Evolutionary conservation across 441 rosid species (phyloP).

Genomic region (Dalechampia spathulata): DNA sequence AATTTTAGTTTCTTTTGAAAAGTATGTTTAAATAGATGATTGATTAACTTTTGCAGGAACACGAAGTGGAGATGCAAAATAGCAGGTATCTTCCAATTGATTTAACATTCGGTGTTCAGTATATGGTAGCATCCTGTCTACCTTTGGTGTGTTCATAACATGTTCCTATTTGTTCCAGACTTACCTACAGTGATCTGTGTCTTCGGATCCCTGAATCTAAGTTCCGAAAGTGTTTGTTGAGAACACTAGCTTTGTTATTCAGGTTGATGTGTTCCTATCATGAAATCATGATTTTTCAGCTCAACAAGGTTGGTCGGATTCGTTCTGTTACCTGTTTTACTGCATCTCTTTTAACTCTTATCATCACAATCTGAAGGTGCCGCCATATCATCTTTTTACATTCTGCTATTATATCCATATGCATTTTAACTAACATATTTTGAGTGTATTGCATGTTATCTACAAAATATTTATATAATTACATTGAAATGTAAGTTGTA

Average conservation of each 20-base stretch:
- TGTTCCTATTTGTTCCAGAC: slow-evolving; percentile 50
- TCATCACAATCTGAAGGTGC: neutral
- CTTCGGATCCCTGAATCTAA: slow-evolving; percentile 90
- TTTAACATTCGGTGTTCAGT: slow-evolving; percentile 11
- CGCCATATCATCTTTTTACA: neutral
- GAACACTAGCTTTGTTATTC: slow-evolving; percentile 78
- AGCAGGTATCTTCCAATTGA: slow-evolving; percentile 50
- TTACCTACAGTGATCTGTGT: slow-evolving; percentile 98
- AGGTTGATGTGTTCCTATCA: slow-evolving; percentile 83
- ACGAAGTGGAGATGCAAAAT: slow-evolving; percentile 44
- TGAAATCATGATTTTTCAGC: slow-evolving; percentile 77
- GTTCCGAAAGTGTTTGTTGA: slow-evolving; percentile 85
- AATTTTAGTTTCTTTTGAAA: slow-evolving; percentile 14
- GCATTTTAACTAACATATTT: slow-evolving; percentile 6
- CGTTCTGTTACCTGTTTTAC: no score
- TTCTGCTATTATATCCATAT: neutral
- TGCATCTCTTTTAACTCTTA: slow-evolving; percentile 5
- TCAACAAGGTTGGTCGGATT: slow-evolving; percentile 67
- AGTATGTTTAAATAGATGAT: slow-evolving; percentile 18
- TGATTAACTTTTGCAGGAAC: slow-evolving; percentile 59
- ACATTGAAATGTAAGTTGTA: neutral
- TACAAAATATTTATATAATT: neutral
- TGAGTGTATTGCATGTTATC: neutral
- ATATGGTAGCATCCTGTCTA: slow-evolving; percentile 7
- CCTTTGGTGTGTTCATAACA: slow-evolving; percentile 25